Base-by-base conservation (phyloP, 495 filamentous ascomycete genomes). In the Rhypophila decipiens region DNA sequence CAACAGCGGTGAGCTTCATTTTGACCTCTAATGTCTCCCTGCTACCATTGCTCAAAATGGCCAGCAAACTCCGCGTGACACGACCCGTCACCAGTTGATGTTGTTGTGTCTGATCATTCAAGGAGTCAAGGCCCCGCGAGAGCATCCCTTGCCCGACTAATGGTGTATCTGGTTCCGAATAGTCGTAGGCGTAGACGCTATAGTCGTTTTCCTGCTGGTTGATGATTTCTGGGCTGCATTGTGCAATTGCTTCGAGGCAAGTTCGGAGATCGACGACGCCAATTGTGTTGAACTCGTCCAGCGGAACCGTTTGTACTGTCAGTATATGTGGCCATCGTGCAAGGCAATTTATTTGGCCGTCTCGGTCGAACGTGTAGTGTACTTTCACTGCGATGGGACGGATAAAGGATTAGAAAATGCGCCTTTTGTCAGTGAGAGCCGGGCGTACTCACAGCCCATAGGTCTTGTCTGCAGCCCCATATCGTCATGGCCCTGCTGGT, bases 141-240 rank as follows among this genome's bases (percentile, higher is more conserved):
- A 98, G 76, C 86, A 97, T 87, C 46, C 93, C 93, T 64, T 96
- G 94, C 15, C 93, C 93, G 10, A 96, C 91, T 47, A 96, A 77
- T 39, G 93, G 93, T 5, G 83, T 86, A 52, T 95, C 90, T 47
- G 86, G 85, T 66, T 98, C 93, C 5, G 93, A 97, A 66, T 89
- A 97, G 59, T 98, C 93, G 67, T 87, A 90, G 18, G 93, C 91
- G 66, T 98, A 98, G 46, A 98, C 83, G 11, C 88, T 95, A 59
- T 94, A 97, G 68, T 98, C 94, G 52, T 83, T 86, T 44, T 89
- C 88, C 29, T 86, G 73, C 50, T 84, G 81, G 34, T 86, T 84
- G 42, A 96, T 76, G 20, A 98, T 71, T 68, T 98, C 93, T 33
- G 93, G 93, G 60, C 89, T 95, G 62, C 66, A 72, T 42, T 71